Evolutionary conservation across 306 rosid species (phyloP), one percentile per base, ranked within the genome.

Genomic region (Cicer pinnatifidum): DNA sequence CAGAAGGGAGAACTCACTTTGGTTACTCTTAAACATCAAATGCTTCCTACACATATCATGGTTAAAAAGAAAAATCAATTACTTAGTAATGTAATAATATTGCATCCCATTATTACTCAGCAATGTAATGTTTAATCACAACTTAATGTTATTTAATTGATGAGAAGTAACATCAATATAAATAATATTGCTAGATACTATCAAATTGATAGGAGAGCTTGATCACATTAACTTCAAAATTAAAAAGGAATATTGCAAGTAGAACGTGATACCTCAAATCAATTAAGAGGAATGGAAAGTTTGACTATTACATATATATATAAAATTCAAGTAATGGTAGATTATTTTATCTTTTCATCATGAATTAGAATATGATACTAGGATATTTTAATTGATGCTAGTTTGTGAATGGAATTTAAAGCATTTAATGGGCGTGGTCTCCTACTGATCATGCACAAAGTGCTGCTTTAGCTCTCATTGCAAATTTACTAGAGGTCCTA

Each of bases 391-490:
- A 46, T 8, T 53, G 44, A 62, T 70, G 56, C 43, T 45, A 43
- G 12, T 19, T 45, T 52, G 16, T 54, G 59, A 20, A 64, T 54
- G 66, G 69, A 64, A 56, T 65, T 19, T 20, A 71, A 71, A 69
- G 53, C 38, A 80, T 43, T 43, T 74, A 17, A 56, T 38, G 68
- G 51, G 70, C 12, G 38, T 79, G 74, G 69, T 75, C 56, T 38
- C 72, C 56, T 11, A 38, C 9, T 53, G 68, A 76, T 62, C 78
- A 76, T 71, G 74, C 62, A 75, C 63, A 9, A 76, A 43, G 47
- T 53, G 56, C 40, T 38, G 71, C 35, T 68, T 41, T 69, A 38
- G 35, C 65, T 75, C 69, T 46, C 61, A 68, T 74, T 51, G 71
- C 61, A 43, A 66, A 71, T 52, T 78, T 43, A 44, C 38, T 15